A percentile compares a stretch with the other conserved stretches of the same genome.
phyloP scores from a whole-genome alignment of 108 stramenopile species.

The Nitzschia sp. region DNA sequence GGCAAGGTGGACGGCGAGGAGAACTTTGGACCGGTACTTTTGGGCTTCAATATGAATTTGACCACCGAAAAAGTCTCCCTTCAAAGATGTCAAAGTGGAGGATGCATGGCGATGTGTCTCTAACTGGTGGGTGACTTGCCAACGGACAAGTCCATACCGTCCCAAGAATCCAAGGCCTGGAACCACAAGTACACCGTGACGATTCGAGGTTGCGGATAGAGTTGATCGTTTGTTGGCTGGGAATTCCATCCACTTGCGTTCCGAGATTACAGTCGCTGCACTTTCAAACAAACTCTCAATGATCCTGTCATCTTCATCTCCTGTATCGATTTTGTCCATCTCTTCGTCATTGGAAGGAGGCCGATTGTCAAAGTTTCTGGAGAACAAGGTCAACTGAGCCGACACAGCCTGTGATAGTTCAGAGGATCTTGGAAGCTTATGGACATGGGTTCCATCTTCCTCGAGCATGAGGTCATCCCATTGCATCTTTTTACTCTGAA shows the following conservation, averaged over 20 bases:
- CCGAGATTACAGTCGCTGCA: constrained; percentile 40
- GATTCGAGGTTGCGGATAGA: constrained; percentile 17
- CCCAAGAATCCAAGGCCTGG: constrained; percentile 62
- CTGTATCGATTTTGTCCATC: constrained; percentile 26
- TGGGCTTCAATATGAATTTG: constrained; percentile 46
- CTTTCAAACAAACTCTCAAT: constrained; percentile 44
- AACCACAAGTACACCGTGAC: constrained; percentile 49
- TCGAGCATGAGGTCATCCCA: constrained; percentile 57
- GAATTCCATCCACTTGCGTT: constrained; percentile 71
- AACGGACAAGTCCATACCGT: constrained; percentile 62
- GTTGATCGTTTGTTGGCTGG: constrained; percentile 35
- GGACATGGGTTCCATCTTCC: constrained; percentile 23
- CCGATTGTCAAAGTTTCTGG: constrained; percentile 17
- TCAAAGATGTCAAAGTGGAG: constrained; percentile 49
- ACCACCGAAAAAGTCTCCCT: constrained; percentile 74
- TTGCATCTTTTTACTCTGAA: constrained; percentile 30
- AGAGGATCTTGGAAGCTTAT: constrained; percentile 17
- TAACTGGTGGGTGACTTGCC: constrained; percentile 28
- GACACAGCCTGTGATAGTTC: constrained; percentile 39
- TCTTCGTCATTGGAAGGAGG: constrained; percentile 23
- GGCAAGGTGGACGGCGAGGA: constrained; percentile 26
- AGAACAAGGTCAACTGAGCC: constrained; percentile 25
- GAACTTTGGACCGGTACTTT: constrained; percentile 15
- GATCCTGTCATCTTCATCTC: constrained; percentile 34
- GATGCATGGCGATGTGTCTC: constrained; percentile 24